Percentiles rank a stretch among this genome's conserved stretches.
These are phyloP conservation scores for Paraphaeosphaeria minitans DNA, from an alignment of 2,329 filamentous ascomycete species.

Conservation along the genomic window DNA sequence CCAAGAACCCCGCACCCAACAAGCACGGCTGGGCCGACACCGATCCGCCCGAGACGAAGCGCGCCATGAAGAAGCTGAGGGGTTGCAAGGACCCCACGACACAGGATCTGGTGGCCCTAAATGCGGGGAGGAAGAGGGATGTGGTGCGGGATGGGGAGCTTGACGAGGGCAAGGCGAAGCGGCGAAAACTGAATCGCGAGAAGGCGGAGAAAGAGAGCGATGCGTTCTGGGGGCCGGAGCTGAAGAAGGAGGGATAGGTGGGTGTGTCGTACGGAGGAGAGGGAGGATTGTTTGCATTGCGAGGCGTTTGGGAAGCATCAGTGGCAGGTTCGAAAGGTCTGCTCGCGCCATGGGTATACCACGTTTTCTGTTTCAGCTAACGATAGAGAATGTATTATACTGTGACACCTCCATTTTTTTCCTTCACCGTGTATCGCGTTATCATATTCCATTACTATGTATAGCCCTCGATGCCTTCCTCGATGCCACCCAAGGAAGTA, in stretches of 20 bases:
- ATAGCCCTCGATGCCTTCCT: not conserved
- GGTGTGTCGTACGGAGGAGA: not conserved
- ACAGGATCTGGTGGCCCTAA: slow-evolving; percentile 71
- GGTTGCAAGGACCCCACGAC: slow-evolving; percentile 76
- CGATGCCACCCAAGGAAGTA: too few relatives aligned
- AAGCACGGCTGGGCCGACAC: slow-evolving; percentile 44
- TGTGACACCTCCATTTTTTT: not conserved
- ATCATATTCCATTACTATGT: not conserved
- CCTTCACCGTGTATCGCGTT: not conserved
- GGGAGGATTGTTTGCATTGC: slow-evolving; percentile 13
- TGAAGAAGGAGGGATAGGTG: slow-evolving; percentile 25
- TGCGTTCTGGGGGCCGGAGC: slow-evolving; percentile 52
- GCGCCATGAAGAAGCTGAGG: slow-evolving; percentile 69
- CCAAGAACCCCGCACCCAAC: slow-evolving; percentile 29
- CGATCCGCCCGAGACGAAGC: slow-evolving; percentile 56
- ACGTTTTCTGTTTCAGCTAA: not conserved
- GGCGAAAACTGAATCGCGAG: slow-evolving; percentile 52
- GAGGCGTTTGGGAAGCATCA: slow-evolving; percentile 11
- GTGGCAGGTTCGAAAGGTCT: not conserved
- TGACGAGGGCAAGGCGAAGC: slow-evolving; percentile 51
- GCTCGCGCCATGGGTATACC: not conserved
- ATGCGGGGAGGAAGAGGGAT: slow-evolving; percentile 63
- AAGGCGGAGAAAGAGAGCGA: slow-evolving; percentile 51
- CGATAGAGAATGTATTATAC: not conserved
- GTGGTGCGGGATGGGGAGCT: slow-evolving; percentile 42